Evolutionary conservation across 129 eudicot genomes (phyloP), one percentile per base, ranked within the genome.

Genomic region (Lactuca saligna): DNA sequence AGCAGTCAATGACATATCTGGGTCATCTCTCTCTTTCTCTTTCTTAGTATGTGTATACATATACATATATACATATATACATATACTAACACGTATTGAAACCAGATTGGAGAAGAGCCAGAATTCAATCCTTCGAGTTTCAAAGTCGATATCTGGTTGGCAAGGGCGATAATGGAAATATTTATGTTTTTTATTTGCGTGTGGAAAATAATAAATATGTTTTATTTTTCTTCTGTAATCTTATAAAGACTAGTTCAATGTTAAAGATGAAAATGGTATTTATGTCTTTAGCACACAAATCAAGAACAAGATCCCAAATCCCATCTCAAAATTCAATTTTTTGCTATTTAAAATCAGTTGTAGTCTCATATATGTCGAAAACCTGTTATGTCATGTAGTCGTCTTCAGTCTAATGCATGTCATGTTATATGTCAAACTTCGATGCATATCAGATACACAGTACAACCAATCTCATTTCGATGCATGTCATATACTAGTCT

Each of bases 1-100:
- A 75, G 85, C 95, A 34, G 82, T 83, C 54, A 90, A 93, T 49
- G 99, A 85, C 63, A 82, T 87, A 34, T 79, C 90, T 13, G 75
- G 77, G 98, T 91, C 25, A 65, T 63, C 55, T 54, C 66, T 74
- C 77, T 50, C 71, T 61, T 61, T 33, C 81, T 46, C 70, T 65
- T 72, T 61, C 68, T 71, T 65, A 25, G 39, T 37, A 9, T 51
- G 68, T 17, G 8, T 25, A 20, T 48, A 7, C 37, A 8, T 44
- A 17, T 29, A 57, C 46, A 49, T 53, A 5, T 63, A 11, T 12
- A 12, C 41, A 39, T 4, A 15, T 25, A 62, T 15, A 61, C 66
- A 63, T 37, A 25, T 1, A 4, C 8, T 37, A 32, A 42, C 5
- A 46, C 12, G 3, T 46, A 57, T 49, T 75, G 73, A 65, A 49